These are phyloP conservation scores for Sphagnum tenellum DNA, from an alignment of 225 moss, liverwort and hornwort species.

Conservation along the genomic window DNA sequence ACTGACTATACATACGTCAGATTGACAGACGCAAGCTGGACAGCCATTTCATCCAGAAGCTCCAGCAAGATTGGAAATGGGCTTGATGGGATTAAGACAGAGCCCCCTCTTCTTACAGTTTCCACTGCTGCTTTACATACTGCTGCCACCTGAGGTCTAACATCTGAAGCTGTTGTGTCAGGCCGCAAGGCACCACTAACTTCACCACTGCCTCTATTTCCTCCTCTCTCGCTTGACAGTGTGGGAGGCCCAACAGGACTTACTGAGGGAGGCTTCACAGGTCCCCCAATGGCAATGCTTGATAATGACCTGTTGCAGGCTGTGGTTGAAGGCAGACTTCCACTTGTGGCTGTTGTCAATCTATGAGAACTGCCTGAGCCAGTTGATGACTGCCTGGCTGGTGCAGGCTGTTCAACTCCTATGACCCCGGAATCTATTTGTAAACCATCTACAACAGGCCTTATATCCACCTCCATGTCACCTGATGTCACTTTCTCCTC, in stretches of 20 bases:
- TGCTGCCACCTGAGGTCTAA: constrained; percentile 24
- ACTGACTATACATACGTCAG: constrained; percentile 25
- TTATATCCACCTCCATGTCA: constrained; percentile 8
- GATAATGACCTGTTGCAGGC: constrained; percentile 10
- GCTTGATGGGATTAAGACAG: constrained; percentile 68
- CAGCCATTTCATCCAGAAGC: constrained; percentile 68
- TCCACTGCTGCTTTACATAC: constrained; percentile 58
- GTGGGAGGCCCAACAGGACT: constrained; percentile 9
- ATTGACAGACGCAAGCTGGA: constrained; percentile 60
- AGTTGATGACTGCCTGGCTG: constrained; percentile 25
- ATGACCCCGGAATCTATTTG: constrained; percentile 20
- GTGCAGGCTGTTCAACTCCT: constrained; percentile 15
- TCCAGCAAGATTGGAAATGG: constrained; percentile 68
- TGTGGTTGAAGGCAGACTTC: constrained; percentile 20
- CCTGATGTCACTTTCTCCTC: constrained; percentile 6
- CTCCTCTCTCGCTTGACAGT: constrained; percentile 21
- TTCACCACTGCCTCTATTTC: constrained; percentile 28
- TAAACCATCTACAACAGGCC: constrained; percentile 12
- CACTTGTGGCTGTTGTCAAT: constrained; percentile 13
- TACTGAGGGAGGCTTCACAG: constrained; percentile 9
- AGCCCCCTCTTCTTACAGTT: constrained; percentile 62
- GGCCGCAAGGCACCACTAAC: constrained; percentile 14
- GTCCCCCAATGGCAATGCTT: constrained; percentile 18
- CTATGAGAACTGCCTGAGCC: constrained; percentile 30
- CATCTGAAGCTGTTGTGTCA: constrained; percentile 23